Evolutionary conservation across 2,329 filamentous ascomycete species (phyloP).

Genomic region (Biscogniauxia mediterranea): DNA sequence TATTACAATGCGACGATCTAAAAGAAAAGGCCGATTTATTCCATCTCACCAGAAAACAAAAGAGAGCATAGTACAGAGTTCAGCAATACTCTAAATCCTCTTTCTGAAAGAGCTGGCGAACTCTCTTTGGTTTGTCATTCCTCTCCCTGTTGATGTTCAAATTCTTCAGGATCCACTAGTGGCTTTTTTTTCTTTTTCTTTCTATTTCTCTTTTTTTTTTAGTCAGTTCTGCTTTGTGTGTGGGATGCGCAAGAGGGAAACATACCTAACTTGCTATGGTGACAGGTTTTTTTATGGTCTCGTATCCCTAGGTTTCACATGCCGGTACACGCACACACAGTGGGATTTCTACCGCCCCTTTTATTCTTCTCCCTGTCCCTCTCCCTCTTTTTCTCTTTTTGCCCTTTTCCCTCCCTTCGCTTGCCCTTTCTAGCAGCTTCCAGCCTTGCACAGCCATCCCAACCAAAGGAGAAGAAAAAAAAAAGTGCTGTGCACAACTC

Average conservation of each 20-base stretch:
- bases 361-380: conserved; percentile 8
- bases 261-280: neutral
- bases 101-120: too few species aligned
- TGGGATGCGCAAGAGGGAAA: neutral
- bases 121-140: neutral
- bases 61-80: too few species aligned
- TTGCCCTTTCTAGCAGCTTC: conserved; percentile 13
- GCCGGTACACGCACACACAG: conserved; percentile 18
- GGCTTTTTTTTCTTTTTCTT: neutral
- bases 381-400: conserved; percentile 11
- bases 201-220: neutral
- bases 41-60: neutral
- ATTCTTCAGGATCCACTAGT: neutral
- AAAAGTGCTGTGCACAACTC: conserved; percentile 18
- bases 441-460: conserved; percentile 27
- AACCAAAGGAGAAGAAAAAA: conserved; percentile 7
- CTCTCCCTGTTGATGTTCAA: neutral
- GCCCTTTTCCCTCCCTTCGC: conserved; percentile 10
- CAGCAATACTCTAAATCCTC: too few species aligned
- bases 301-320: conserved; percentile 26
- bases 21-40: neutral
- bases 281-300: conserved; percentile 7
- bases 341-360: conserved; percentile 14
- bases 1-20: conserved; percentile 2
- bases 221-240: neutral